A percentile compares a stretch with the other conserved stretches of the same genome.
These are phyloP conservation scores for Alternaria postmessia DNA, from an alignment of 2,329 filamentous ascomycete genomes.

Conservation along the genomic window DNA sequence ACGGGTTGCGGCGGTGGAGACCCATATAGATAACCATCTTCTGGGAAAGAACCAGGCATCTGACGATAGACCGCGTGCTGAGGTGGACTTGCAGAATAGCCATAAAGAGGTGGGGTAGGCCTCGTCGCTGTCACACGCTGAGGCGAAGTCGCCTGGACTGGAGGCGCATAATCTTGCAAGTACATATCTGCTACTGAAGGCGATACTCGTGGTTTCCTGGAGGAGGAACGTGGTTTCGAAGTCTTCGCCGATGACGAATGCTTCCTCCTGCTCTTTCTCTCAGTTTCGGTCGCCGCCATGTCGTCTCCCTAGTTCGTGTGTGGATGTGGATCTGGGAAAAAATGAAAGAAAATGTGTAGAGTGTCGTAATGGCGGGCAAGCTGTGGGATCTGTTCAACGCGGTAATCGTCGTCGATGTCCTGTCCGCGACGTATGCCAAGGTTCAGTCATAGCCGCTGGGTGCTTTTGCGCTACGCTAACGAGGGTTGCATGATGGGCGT, in stretches of 20 bases:
- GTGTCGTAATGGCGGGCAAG: constrained; percentile 12
- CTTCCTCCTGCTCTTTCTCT: constrained; percentile 35
- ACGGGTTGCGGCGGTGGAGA: constrained; percentile 24
- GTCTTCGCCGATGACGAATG: constrained; percentile 26
- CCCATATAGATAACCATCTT: constrained; percentile 24
- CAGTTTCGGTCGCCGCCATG: constrained; percentile 29
- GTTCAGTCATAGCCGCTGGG: constrained; percentile 27
- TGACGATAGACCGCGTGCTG: constrained; percentile 32
- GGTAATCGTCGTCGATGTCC: constrained; percentile 27
- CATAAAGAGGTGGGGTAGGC: constrained; percentile 16
- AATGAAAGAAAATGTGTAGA: not conserved
- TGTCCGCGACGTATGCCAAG: constrained; percentile 22
- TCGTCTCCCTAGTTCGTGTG: not conserved
- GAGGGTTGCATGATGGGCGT: constrained; percentile 17
- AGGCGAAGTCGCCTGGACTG: constrained; percentile 19
- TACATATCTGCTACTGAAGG: constrained; percentile 25
- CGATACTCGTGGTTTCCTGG: constrained; percentile 23
- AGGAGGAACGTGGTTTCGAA: constrained; percentile 22
- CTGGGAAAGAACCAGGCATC: constrained; percentile 26
- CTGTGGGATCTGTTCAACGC: constrained; percentile 19
- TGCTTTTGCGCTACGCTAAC: constrained; percentile 13
- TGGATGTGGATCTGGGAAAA: not conserved
- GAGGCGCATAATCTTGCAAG: constrained; percentile 23
- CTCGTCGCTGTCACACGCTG: constrained; percentile 17
- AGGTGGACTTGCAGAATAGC: constrained; percentile 25